phyloP scores from a whole-genome alignment of 2,329 filamentous ascomycete species.

The Tolypocladium endophyticum region DNA sequence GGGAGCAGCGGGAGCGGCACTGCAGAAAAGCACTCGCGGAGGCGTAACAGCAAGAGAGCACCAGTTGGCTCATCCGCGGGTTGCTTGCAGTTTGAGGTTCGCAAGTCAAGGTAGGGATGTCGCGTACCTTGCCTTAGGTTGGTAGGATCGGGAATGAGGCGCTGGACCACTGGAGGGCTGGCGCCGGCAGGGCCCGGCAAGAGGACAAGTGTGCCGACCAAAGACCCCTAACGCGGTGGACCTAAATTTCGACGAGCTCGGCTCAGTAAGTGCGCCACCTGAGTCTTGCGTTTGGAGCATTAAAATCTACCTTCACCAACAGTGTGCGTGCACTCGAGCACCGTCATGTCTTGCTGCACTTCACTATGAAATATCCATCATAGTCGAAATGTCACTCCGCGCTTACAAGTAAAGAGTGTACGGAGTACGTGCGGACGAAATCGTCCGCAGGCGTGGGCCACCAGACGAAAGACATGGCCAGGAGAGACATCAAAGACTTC shows the following conservation, averaged over 20 bases:
- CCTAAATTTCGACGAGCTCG: background rate
- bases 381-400: background rate
- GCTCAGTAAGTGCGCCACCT: background rate
- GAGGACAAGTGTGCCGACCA: background rate
- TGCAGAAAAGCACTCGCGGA: background rate
- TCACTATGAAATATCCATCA: background rate
- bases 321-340: background rate
- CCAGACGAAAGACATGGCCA: background rate
- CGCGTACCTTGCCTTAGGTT: no score
- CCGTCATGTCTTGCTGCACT: background rate
- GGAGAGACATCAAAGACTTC: conserved; percentile 38
- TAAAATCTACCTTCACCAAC: background rate
- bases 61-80: background rate
- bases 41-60: background rate
- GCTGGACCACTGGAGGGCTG: background rate
- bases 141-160: background rate
- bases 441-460: background rate
- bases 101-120: background rate
- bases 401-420: background rate
- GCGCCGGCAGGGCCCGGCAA: background rate
- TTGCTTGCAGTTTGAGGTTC: background rate
- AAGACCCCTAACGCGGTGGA: background rate
- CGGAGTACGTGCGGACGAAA: background rate
- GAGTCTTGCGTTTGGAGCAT: background rate
- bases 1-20: background rate